Evolutionary conservation across 345 rosid genomes (phyloP), one percentile per base, ranked within the genome.

Genomic region (Combretum micranthum): DNA sequence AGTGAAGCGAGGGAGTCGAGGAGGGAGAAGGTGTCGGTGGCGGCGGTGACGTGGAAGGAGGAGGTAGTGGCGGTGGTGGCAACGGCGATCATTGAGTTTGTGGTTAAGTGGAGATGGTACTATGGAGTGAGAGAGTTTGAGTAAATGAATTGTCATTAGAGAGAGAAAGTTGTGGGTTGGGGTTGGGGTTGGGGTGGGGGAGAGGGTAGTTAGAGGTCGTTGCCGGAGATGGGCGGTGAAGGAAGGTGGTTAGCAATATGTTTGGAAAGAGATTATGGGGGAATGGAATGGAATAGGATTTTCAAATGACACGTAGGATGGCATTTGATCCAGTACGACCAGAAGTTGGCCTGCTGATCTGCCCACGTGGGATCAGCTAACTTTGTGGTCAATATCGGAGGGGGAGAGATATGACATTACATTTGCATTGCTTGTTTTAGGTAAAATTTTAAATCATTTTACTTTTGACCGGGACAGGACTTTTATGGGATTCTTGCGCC

Each of bases 71-170:
- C 12, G 22, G 42, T n/a, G 44, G 25, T 49, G 51, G 18, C n/a
- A 48, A 12, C 15, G 11, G 9, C 42, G 60, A 43, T 20, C 20
- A 21, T 44, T 39, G 53, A 22, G 52, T 26, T 47, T 19, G 54
- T 50, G 63, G 58, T 49, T 46, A 15, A 5, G 1, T 19, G 44
- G 56, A 49, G 19, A 62, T 23, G 62, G 23, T 12, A 50, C 8
- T 44, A 52, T 65, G 10, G 74, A 68, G 47, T 77, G 51, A 45
- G 80, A 20, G 21, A 77, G 70, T 15, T 64, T 60, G 37, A 83
- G 77, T 23, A 81, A 56, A 75, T 76, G 68, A 53, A 53, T 63
- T 61, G 83, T 66, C 93, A 83, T 82, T 67, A 53, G 47, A 20
- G 59, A 55, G 47, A 72, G 54, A 15, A 12, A 18, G 45, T 37